Base-by-base conservation (phyloP, 2,329 filamentous ascomycete genomes). In the Alternaria incomplexa region DNA sequence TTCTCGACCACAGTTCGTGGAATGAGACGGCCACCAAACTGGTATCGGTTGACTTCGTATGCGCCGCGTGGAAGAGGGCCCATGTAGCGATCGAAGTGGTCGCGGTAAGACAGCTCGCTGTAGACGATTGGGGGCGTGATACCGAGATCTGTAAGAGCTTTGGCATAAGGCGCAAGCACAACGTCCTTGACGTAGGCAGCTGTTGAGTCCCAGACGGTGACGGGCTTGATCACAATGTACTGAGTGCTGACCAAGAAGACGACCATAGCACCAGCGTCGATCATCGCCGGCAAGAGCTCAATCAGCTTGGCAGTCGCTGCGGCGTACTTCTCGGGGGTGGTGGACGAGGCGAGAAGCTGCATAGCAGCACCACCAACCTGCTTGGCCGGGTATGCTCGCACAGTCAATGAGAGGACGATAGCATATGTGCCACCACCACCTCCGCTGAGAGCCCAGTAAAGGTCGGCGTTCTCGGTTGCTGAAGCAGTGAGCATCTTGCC, bases 361-460 rank as follows among this genome's bases (percentile, higher is more conserved):
- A 73, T 68, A 15, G 62, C 65, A 43, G 71, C 73, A 22, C 73
- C 76, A 20, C 70, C 68, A 8, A 74, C 64, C 4, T 50, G 54
- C 20, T 56, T 58, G 30, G 74, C 64, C 10, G 63, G 48, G 56
- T 75, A 68, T n/a, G 70, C 73, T 56, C 71, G 72, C 6, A 76
- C 67, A 3, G 76, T 79, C 30, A 77, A 44, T 1, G 74, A 74
- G 15, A 74, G 52, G 10, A 76, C 74, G 15, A 79, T 68, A 11
- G 67, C 78, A 55, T 72, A 80, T 0, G 73, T 76, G 15, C 75
- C 72, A 15, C 73, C 75, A 4, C 72, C 73, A 2, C 77, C 76
- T 26, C 76, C 78, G 15, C 63, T 68, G 3, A 81, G 63, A 9
- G 78, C 79, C 78, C 77, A 81, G 67, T 77, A 80, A 2, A 79